phyloP scores from a whole-genome alignment of 805 yeast species.

The Debaryomyces hansenii region DNA sequence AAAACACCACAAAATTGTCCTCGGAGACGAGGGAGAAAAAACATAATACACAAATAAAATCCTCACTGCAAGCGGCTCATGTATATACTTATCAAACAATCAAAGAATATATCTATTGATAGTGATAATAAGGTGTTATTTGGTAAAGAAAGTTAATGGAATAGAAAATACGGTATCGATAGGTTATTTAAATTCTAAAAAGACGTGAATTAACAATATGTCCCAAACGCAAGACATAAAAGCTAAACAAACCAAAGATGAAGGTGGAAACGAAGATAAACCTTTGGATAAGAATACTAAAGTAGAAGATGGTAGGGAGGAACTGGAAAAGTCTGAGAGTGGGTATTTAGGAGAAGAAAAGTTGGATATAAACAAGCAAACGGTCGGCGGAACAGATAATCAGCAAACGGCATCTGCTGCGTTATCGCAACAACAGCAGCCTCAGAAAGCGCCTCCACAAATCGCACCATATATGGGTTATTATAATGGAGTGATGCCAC shows the following conservation, averaged over 20 bases:
- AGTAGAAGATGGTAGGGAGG: too few relatives aligned
- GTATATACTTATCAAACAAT: not conserved
- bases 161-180: too few relatives aligned
- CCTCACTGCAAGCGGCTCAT: slow-evolving; percentile 6
- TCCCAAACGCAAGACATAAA: too few relatives aligned
- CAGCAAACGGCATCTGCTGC: not conserved
- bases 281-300: too few relatives aligned
- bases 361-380: not conserved
- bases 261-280: too few relatives aligned
- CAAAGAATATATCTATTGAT: not conserved
- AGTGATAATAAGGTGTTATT: too few relatives aligned
- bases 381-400: not conserved
- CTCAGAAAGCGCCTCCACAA: not conserved
- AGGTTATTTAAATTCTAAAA: too few relatives aligned
- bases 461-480: not conserved
- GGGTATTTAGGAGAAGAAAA: not conserved
- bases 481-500: not conserved
- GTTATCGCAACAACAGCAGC: not conserved
- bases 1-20: too few relatives aligned
- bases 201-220: too few relatives aligned
- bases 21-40: not conserved
- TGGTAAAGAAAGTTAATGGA: too few relatives aligned
- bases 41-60: not conserved
- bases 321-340: not conserved
- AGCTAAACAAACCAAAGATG: too few relatives aligned